phyloP scores from a whole-genome alignment of 75 land plant genomes.

The Pseudotsuga menziesii region DNA sequence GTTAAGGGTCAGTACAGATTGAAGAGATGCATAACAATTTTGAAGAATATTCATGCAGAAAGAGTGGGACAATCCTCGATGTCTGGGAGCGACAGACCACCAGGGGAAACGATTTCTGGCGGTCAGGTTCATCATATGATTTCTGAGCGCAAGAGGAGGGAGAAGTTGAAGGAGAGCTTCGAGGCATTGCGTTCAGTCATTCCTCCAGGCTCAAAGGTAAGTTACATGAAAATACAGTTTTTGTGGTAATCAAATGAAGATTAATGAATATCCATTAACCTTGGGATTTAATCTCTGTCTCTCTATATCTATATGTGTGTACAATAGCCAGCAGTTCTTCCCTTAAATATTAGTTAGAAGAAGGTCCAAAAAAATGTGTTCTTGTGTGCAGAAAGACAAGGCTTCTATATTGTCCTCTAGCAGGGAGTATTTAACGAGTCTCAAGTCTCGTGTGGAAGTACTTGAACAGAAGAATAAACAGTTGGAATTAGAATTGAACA shows the following conservation, averaged over 20 bases:
- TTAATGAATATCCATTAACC: too few relatives aligned
- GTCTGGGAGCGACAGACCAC: background rate
- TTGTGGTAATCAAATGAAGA: too few relatives aligned
- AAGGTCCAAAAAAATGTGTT: too few relatives aligned
- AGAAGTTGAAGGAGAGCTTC: conserved; percentile 60
- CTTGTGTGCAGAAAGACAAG: background rate
- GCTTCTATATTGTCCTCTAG: background rate
- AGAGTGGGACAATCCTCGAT: background rate
- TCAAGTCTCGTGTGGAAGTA: too few relatives aligned
- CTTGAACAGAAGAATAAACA: too few relatives aligned
- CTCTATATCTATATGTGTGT: too few relatives aligned
- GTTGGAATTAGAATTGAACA: too few relatives aligned
- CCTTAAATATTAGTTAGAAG: too few relatives aligned
- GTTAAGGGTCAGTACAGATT: background rate
- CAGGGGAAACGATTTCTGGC: conserved; percentile 11
- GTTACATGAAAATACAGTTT: too few relatives aligned
- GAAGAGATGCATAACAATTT: conserved; percentile 12
- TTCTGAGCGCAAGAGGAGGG: conserved; percentile 59
- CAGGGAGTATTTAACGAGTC: background rate
- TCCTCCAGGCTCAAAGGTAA: conserved; percentile 63
- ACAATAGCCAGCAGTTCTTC: too few relatives aligned
- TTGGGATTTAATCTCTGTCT: too few relatives aligned
- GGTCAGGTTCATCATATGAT: conserved; percentile 55
- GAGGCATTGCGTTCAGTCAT: conserved; percentile 39
- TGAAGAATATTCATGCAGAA: conserved; percentile 11